Evolutionary conservation across 805 yeast genomes (phyloP), one percentile per base, ranked within the genome.

Genomic region (Nakazawaea populi): DNA sequence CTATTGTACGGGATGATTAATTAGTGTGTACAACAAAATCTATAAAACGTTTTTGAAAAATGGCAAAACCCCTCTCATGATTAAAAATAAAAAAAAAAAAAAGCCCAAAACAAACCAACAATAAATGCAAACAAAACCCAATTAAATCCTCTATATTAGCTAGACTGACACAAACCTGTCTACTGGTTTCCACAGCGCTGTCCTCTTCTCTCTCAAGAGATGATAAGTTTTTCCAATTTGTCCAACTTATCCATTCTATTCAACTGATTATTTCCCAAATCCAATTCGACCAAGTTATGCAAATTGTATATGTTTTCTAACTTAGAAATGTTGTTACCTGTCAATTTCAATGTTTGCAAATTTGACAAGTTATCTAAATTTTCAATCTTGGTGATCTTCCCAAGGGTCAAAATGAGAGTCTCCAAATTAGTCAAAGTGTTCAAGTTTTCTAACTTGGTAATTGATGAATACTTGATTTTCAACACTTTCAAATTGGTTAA

Each of bases 391-490:
- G 81, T 79, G 44, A 94, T 72, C 52, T 87, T 74, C 60, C 94
- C 94, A 9, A 96, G 82, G 66, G 94, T 98, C 51, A 94, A 88
- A 1, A 97, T 88, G 46, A 94, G 72, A 11, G 91, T 79, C 51
- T 80, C 78, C 58, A 94, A 74, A 53, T 85, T 85, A 46, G 64
- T 62, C 52, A 94, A 73, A 8, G 71, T 71, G 34, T 70, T 66
- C 51, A 94, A 69, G 62, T 87, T 85, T 56, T 87, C 77, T 41
- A 94, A 67, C 60, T 70, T 77, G 1, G 77, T 58, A 49, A 94
- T 87, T 54, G 77, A 31, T 5, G 52, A 49, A 18, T 77, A 68
- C 94, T 94, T 63, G 42, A 94, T 73, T 67, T 94, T 99, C 50
- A 94, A 70, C 56, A 85, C 86, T 48, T 68, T 77, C 55, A 94